Base-by-base conservation (phyloP, 345 rosid genomes). In the Lepidium aucheri region DNA sequence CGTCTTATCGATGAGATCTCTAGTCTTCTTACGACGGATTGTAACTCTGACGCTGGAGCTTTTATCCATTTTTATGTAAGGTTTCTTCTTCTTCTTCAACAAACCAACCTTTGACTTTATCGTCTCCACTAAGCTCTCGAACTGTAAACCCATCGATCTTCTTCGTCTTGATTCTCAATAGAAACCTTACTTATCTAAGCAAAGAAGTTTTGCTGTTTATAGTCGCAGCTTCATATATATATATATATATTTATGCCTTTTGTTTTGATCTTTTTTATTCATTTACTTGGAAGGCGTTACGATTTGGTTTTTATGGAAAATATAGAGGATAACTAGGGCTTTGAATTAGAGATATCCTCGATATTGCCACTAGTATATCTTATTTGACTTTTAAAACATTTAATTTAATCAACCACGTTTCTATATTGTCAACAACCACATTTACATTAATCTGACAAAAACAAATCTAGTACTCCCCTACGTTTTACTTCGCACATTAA, bases 31-130 rank as follows among this genome's bases (percentile, higher is more conserved):
- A 82, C 99, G 88, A 8, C 99, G 86, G 71, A 94, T 94, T 82
- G 91, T 96, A 1, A 90, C 97, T 75, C 74, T 88, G n/a, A 90
- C 97, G 56, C 99, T 94, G 0, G 95, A 73, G 77, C 96, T 90
- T 75, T 90, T 93, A 68, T 84, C 96, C 92, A 94, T 88, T 67
- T 86, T 90, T 14, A 84, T 64, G 79, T 95, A 95, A 8, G 95
- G 80, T 65, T 91, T 89, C 76, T 74, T 79, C 72, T 74, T 74
- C 77, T 80, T 83, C 67, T 80, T 80, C 70, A 83, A 66, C 8
- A 84, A 69, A 53, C 86, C 63, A 18, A 94, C 91, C 85, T 94
- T 94, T 14, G 97, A 87, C 79, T 88, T 90, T 40, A 94, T 91
- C 22, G 95, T 80, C 80, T 90, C 80, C 80, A 94, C 81, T 74